Evolutionary conservation across 2,329 filamentous ascomycete genomes (phyloP).

Genomic region (Claviceps sorghi): DNA sequence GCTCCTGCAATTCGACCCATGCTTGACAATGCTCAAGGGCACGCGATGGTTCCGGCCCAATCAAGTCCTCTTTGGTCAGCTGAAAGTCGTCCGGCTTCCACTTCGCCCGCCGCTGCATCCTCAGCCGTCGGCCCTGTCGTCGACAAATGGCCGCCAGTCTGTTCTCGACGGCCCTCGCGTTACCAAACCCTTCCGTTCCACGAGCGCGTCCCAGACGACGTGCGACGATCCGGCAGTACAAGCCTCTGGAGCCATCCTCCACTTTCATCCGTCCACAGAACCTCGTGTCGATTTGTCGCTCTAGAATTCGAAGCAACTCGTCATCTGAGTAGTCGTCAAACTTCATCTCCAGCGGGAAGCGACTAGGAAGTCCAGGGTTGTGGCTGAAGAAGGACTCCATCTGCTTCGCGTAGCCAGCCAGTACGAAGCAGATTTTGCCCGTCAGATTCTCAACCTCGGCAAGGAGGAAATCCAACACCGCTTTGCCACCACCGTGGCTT

Average conservation of each 20-base stretch:
- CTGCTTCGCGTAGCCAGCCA: conserved; percentile 58
- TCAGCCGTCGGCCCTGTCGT: background rate
- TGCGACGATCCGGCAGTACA: conserved; percentile 49
- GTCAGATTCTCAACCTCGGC: conserved; percentile 57
- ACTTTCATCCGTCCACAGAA: conserved; percentile 42
- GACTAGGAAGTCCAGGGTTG: conserved; percentile 55
- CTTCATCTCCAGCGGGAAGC: conserved; percentile 49
- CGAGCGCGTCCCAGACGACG: conserved; percentile 47
- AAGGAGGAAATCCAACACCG: conserved; percentile 56
- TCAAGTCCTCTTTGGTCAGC: conserved; percentile 52
- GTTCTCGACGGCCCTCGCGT: conserved; percentile 57
- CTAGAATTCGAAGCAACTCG: conserved; percentile 49
- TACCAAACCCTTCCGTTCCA: conserved; percentile 55
- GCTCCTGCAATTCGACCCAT: conserved; percentile 40
- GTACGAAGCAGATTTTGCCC: conserved; percentile 55
- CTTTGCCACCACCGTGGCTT: conserved; percentile 39
- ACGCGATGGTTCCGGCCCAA: conserved; percentile 50
- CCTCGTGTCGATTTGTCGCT: conserved; percentile 35
- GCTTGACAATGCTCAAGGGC: conserved; percentile 36
- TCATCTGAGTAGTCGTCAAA: conserved; percentile 56
- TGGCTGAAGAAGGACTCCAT: conserved; percentile 68
- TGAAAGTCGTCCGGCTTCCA: conserved; percentile 43
- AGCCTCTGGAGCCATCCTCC: conserved; percentile 41
- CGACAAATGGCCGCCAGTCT: conserved; percentile 31
- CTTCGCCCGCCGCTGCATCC: conserved; percentile 37